These are phyloP conservation scores for Scenedesmus sp. DNA, from an alignment of 163 green algal genomes.

Conservation along the genomic window DNA sequence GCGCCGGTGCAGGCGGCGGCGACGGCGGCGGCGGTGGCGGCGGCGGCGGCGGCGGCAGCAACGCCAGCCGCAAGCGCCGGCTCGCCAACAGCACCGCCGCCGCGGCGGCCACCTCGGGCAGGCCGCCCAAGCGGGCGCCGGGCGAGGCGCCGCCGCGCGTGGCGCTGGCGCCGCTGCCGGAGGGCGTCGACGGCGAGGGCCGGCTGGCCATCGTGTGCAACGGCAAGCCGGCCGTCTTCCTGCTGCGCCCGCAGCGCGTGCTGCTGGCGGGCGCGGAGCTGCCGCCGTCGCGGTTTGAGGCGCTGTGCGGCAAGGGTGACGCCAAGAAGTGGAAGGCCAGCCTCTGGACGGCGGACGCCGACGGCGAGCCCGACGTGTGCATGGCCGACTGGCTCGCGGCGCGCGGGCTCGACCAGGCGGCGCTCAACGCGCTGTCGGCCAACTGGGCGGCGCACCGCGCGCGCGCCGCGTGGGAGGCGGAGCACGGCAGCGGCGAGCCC, in stretches of 20 bases:
- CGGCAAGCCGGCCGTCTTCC: slow-evolving; percentile 56
- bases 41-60: not conserved
- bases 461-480: slow-evolving; percentile 48
- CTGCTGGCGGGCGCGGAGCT: slow-evolving; percentile 62
- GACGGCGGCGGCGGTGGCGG: not conserved
- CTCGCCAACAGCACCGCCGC: not conserved
- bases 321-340: slow-evolving; percentile 93
- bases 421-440: slow-evolving; percentile 55
- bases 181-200: slow-evolving; percentile 67
- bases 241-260: slow-evolving; percentile 76
- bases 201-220: slow-evolving; percentile 74
- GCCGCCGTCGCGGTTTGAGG: slow-evolving; percentile 81
- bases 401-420: slow-evolving; percentile 65
- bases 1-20: too few relatives aligned
- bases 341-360: slow-evolving; percentile 59
- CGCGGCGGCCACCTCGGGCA: too few relatives aligned
- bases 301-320: slow-evolving; percentile 77
- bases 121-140: too few relatives aligned
- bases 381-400: slow-evolving; percentile 71
- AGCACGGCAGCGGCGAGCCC: not conserved
- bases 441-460: slow-evolving; percentile 66
- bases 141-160: slow-evolving; percentile 47
- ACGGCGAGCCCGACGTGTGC: slow-evolving; percentile 55
- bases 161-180: slow-evolving; percentile 74
- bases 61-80: slow-evolving; percentile 7